Percentiles rank a stretch among this genome's conserved stretches.
These are phyloP conservation scores for Penicillium hesseltinei DNA, from an alignment of 2,329 filamentous ascomycete genomes.

Conservation along the genomic window DNA sequence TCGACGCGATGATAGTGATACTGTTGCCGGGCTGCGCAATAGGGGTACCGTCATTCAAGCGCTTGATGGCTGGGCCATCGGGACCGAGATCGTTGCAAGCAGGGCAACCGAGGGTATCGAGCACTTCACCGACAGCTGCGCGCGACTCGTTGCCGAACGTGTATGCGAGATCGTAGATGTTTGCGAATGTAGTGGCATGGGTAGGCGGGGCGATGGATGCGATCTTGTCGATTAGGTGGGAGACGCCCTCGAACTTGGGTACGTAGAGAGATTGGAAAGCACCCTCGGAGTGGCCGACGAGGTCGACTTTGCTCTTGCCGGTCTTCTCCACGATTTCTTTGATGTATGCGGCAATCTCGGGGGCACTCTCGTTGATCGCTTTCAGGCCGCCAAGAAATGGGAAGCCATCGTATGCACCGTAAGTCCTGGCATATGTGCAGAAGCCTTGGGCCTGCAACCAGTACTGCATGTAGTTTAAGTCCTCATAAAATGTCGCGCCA, in stretches of 20 bases:
- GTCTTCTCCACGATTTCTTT: conserved; percentile 37
- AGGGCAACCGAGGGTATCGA: conserved; percentile 32
- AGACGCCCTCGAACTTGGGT: conserved; percentile 38
- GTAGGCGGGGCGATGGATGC: conserved; percentile 40
- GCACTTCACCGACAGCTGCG: conserved; percentile 21
- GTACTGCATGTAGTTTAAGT: conserved; percentile 37
- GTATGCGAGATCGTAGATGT: conserved; percentile 31
- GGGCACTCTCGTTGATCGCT: conserved; percentile 39
- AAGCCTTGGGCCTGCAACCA: conserved; percentile 40
- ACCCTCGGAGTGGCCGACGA: conserved; percentile 48
- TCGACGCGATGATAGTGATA: conserved; percentile 36
- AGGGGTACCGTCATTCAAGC: conserved; percentile 34
- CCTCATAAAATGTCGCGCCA: conserved; percentile 39
- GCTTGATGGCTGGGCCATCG: conserved; percentile 28
- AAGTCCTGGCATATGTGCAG: conserved; percentile 45
- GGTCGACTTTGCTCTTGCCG: conserved; percentile 39
- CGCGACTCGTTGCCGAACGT: conserved; percentile 28
- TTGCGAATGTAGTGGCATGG: conserved; percentile 32
- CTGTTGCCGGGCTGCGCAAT: conserved; percentile 37
- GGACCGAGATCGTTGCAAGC: conserved; percentile 35
- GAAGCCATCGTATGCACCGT: conserved; percentile 41
- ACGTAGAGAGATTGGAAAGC: conserved; percentile 44
- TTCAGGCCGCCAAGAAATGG: conserved; percentile 41
- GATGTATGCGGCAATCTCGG: conserved; percentile 43
- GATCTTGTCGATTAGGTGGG: conserved; percentile 32